Base-by-base conservation (phyloP, 108 stramenopile species). In the Nitzschia sp. region DNA sequence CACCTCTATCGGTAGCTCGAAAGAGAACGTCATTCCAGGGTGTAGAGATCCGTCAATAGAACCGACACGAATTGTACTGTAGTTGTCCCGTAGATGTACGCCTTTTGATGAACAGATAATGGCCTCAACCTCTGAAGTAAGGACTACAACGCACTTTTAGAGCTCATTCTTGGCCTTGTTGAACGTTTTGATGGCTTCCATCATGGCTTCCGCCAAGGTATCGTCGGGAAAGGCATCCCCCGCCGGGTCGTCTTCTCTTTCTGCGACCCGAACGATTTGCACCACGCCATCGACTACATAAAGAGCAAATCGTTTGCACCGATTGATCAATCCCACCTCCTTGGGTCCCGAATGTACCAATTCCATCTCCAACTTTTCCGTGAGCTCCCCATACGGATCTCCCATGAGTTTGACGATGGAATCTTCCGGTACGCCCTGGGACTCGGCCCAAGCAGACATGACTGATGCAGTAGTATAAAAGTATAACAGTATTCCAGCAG, bases 291-390 rank as follows among this genome's bases (percentile, higher is more conserved):
- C 72, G 0, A 80, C 85, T 44, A 86, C 72, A 56, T 78, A 77
- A 52, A 84, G 67, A 2, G 90, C 90, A 65, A 78, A 80, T 23
- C 90, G 86, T 58, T 88, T 88, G 67, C 83, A 84, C 6, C 90
- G 82, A 53, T 83, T 80, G 30, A 87, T 73, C 9, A 87, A 65
- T 5, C 86, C 85, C 1, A 73, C 66, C 19, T 28, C 33, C 27
- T 46, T 52, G 17, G 89, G 89, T n/a, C 89, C 86, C 0, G 68
- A 55, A 61, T 85, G 74, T 31, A 77, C 79, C 58, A 91, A 26
- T 60, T 88, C 90, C 83, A 88, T 82, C 45, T 84, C 85, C 21
- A 81, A 58, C 4, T 80, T 70, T 59, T 74, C 79, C 19, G 89
- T 90, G 0, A 90, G 48, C 27, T 76, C 73, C 2, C 57, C 78